Conservation (phyloP, 169 alveolate species). For the Theileria parva region DNA sequence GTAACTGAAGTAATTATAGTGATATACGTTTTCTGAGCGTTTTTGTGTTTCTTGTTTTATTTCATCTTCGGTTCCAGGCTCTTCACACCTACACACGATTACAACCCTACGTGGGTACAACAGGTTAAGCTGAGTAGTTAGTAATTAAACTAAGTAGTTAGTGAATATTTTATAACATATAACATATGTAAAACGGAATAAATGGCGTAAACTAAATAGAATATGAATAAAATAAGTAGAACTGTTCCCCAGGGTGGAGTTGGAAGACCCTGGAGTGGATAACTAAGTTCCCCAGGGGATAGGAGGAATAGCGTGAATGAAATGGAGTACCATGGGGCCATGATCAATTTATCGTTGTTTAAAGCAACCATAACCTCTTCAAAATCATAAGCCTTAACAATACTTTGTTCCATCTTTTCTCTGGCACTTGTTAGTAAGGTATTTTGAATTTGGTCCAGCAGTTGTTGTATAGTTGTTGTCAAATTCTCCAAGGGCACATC, state of each 20-base stretch:
- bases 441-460: conserved; percentile 72
- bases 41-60: conserved; percentile 76
- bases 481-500: conserved; percentile 69
- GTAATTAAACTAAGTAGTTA: no score
- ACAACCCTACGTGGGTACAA: no score
- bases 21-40: conserved; percentile 36
- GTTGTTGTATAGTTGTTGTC: conserved; percentile 59
- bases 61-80: conserved; percentile 74
- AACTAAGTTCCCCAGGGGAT: neutral
- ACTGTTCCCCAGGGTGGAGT: no score
- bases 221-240: no score
- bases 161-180: no score
- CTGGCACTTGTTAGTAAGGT: conserved; percentile 72
- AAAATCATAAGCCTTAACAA: conserved; percentile 62
- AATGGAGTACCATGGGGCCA: conserved; percentile 86
- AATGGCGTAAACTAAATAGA: no score
- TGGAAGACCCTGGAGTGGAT: no score
- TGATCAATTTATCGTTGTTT: conserved; percentile 76
- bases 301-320: no score
- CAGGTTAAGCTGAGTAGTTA: no score
- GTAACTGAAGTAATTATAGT: neutral
- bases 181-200: no score
- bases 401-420: conserved; percentile 64
- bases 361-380: conserved; percentile 85
- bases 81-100: conserved; percentile 76